Evolutionary conservation across 2,329 filamentous ascomycete species (phyloP).

Genomic region (Cercospora brassicicola): DNA sequence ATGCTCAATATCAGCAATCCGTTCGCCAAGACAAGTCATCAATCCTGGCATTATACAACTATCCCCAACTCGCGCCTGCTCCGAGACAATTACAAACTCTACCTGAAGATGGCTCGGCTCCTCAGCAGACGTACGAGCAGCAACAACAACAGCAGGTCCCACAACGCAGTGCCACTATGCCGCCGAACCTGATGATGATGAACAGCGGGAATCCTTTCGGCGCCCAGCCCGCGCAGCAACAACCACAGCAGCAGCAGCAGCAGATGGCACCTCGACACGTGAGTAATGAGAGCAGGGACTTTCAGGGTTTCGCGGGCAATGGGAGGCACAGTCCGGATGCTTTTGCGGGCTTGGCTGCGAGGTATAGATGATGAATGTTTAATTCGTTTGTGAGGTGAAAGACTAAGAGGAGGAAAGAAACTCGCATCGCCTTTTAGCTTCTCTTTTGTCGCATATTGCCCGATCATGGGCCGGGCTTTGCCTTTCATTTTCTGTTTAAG

Average conservation of each 20-base stretch:
- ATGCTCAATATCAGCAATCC: constrained; percentile 41
- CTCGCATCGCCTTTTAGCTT: not conserved
- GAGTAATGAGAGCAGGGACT: constrained; percentile 70
- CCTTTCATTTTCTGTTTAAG: not conserved
- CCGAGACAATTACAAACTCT: constrained; percentile 42
- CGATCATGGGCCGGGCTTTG: not conserved
- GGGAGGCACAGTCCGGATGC: constrained; percentile 78
- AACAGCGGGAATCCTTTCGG: constrained; percentile 34
- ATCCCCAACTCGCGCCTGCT: constrained; percentile 54
- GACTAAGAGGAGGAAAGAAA: not conserved
- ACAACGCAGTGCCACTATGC: constrained; percentile 44
- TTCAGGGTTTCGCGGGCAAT: constrained; percentile 60
- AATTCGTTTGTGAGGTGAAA: not conserved
- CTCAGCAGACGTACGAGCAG: constrained; percentile 18
- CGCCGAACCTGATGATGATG: constrained; percentile 26
- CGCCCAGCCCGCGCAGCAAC: constrained; percentile 6
- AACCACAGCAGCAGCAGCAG: constrained; percentile 30
- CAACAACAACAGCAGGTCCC: constrained; percentile 23
- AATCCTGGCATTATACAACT: constrained; percentile 73
- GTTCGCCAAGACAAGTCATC: constrained; percentile 66
- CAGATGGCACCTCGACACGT: constrained; percentile 44
- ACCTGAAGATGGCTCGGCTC: constrained; percentile 37
- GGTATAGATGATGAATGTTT: constrained; percentile 38
- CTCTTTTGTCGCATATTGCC: not conserved
- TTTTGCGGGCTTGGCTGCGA: constrained; percentile 71